Base-by-base conservation (phyloP, 306 rosid species). In the Erythrophleum fordii region DNA sequence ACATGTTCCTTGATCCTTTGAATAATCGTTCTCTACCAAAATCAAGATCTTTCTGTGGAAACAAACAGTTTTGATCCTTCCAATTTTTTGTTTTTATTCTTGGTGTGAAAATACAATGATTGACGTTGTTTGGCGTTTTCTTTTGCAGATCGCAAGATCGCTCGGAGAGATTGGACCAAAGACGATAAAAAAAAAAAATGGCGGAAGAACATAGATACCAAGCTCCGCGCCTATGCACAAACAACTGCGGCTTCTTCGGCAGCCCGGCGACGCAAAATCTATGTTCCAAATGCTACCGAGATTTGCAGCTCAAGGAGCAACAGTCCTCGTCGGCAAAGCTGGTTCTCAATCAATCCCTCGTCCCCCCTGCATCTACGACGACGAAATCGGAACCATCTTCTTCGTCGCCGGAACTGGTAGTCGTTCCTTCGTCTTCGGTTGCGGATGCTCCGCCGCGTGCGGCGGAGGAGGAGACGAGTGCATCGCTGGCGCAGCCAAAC, bases 201-300 rank as follows among this genome's bases (percentile, higher is more conserved):
- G 97, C 97, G 45, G 98, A 91, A 85, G 97, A 93, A 77, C 98
- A 89, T 79, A 29, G 97, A 77, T 93, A 93, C 80, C 98, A 90
- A 77, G 89, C 93, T 18, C 95, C 85, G 11, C 85, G 83, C 44
- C 91, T 93, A 0, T 93, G 97, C 77, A 91, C 83, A 0, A 93
- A 93, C 79, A 93, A 93, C 79, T 93, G 97, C 65, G 98, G 98
- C 1, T 93, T 93, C 84, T 91, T 91, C 5, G 98, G 98, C 7
- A 90, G 87, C 45, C 90, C 91, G 0, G 90, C 95, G 11, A 93
- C 89, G 39, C 88, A 83, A 53, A 84, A 91, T 62, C 79, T 93
- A 3, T 93, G 98, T 11, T 93, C 98, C 0, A 93, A 90, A 64
- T 93, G 98, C 70, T 86, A 88, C 85, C 87, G 97, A 44, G 97